Conservation (phyloP, 2,329 filamentous ascomycete species). For the Pezicula neosporulosa region DNA sequence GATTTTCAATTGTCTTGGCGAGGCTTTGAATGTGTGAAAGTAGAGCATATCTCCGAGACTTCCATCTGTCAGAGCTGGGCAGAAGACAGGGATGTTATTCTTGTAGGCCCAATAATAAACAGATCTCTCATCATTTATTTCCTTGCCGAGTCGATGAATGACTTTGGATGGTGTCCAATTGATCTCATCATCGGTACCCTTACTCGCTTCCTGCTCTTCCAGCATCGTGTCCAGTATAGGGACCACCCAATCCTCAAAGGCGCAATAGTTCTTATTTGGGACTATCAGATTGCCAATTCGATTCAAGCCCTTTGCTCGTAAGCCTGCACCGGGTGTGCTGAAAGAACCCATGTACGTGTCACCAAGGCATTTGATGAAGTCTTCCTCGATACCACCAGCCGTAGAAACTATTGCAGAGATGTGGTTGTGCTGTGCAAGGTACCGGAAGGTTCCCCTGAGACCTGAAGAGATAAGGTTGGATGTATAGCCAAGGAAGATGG, state of each 20-base stretch:
- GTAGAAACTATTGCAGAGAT: slow-evolving; percentile 93
- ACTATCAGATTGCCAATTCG: slow-evolving; percentile 95
- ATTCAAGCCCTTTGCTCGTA: slow-evolving; percentile 86
- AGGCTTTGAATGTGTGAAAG: slow-evolving; percentile 93
- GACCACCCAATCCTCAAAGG: slow-evolving; percentile 96
- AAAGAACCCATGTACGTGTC: slow-evolving; percentile 92
- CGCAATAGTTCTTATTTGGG: slow-evolving; percentile 95
- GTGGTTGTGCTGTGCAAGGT: slow-evolving; percentile 88
- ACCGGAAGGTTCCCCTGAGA: slow-evolving; percentile 85
- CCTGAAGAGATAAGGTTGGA: slow-evolving; percentile 97
- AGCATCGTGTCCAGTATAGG: slow-evolving; percentile 95
- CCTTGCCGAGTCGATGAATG: slow-evolving; percentile 83
- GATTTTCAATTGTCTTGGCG: slow-evolving; percentile 75
- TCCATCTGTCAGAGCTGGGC: slow-evolving; percentile 91
- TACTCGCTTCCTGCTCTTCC: slow-evolving; percentile 83
- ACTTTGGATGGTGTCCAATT: slow-evolving; percentile 94
- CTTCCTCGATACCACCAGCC: slow-evolving; percentile 92
- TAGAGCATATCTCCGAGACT: slow-evolving; percentile 97
- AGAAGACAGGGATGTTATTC: slow-evolving; percentile 96
- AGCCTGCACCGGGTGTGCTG: slow-evolving; percentile 67
- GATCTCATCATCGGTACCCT: slow-evolving; percentile 64
- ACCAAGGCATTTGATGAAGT: slow-evolving; percentile 96
- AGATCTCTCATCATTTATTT: slow-evolving; percentile 88
- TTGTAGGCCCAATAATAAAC: slow-evolving; percentile 98
- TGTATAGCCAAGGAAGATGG: slow-evolving; percentile 96